Evolutionary conservation across 257 asterid species (phyloP), one percentile per base, ranked within the genome.

Genomic region (Thymus mandschuricus): DNA sequence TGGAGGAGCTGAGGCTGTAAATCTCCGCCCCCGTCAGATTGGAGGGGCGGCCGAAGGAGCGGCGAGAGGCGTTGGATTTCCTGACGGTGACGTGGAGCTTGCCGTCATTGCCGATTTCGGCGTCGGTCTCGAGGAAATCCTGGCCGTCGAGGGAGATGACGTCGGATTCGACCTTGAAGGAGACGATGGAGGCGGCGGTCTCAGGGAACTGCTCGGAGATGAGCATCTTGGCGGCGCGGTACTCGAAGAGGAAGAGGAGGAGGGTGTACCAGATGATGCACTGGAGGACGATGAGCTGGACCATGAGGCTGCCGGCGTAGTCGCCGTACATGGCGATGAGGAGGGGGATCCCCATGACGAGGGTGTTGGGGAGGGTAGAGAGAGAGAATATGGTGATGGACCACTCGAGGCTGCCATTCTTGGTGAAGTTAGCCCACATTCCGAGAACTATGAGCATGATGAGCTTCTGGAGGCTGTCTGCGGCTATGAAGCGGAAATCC

Each of bases 71-170:
- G 75, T 87, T 91, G 27, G 98, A 93, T 68, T 91, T 93, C 59
- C 98, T 70, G 0, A 93, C 92, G 1, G 87, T 82, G 3, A 93
- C 98, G 46, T 93, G 98, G 4, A 93, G 94, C 57, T 91, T 93
- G 0, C 98, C 98, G 40, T 93, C 98, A 1, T 87, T 75, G 0
- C 97, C 98, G 21, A 94, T 83, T 43, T 87, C 90, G 0, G 97
- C 96, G 38, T 94, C 98, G 0, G 97, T 91, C 58, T 94, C 97
- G 3, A 94, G 91, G 54, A 91, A 94, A 77, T 94, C 98, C 69
- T 94, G 97, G 0, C 96, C 98, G 61, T 94, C 98, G 0, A 94
- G 66, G 0, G 98, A 94, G n/a, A 94, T 94, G 31, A 94, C 98
- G 65, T 94, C 98, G 60, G 98, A 91, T 9, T 89, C 96, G 1